Percentiles rank a stretch among this genome's conserved stretches.
phyloP scores from a whole-genome alignment of 1,139 yeast genomes.

The Pneumocystis jirovecii region DNA sequence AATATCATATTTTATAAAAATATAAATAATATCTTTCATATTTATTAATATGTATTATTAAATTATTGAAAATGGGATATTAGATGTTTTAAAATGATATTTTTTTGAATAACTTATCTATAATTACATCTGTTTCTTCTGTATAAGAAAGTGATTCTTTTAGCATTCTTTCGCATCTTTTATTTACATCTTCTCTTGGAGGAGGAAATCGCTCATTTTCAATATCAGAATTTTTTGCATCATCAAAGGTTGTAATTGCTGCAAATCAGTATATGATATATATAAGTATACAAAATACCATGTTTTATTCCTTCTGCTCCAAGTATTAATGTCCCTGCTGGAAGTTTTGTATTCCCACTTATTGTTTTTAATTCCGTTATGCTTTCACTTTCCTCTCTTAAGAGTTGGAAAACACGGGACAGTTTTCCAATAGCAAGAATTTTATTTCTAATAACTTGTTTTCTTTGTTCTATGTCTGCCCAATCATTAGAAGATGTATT shows the following conservation, averaged over 20 bases:
- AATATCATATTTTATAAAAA: too few species aligned
- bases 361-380: slow-evolving; percentile 65
- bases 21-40: too few species aligned
- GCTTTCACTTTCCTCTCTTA: slow-evolving; percentile 79
- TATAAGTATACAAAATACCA: slow-evolving; percentile 1
- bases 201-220: slow-evolving; percentile 87
- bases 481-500: slow-evolving; percentile 13
- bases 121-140: not conserved
- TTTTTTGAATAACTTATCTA: not conserved
- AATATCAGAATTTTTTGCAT: slow-evolving; percentile 68
- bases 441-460: slow-evolving; percentile 65
- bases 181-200: slow-evolving; percentile 32
- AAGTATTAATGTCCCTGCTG: slow-evolving; percentile 73
- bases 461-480: slow-evolving; percentile 27
- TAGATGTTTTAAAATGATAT: not conserved
- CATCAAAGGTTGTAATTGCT: slow-evolving; percentile 64
- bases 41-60: too few species aligned
- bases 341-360: slow-evolving; percentile 50
- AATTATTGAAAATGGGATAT: not conserved
- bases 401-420: slow-evolving; percentile 79
- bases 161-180: not conserved
- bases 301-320: slow-evolving; percentile 59
- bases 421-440: slow-evolving; percentile 89
- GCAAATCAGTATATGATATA: slow-evolving; percentile 21
- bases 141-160: not conserved